Evolutionary conservation across 78 protist species (phyloP), one percentile per base, ranked within the genome.

Genomic region (Tieghemostelium lacteum): DNA sequence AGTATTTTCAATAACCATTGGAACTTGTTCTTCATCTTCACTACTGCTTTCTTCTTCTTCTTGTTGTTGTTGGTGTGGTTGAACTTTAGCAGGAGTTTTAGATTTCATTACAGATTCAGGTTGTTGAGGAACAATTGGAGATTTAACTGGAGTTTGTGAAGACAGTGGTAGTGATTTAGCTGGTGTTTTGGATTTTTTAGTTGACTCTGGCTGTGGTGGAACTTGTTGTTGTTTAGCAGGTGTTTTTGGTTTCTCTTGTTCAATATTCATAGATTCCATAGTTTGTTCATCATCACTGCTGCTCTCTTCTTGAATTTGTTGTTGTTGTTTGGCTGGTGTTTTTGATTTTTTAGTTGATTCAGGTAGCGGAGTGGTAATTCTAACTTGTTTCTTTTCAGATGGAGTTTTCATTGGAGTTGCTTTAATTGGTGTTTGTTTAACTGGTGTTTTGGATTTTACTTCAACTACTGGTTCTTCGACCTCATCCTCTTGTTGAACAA

Each of bases 51-150:
- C 10, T 45, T 45, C 52, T 10, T 45, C 10, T 45, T 45, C n/a
- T 45, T 45, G 6, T 10, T 14, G 10, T 45, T 6, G 52, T 45
- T 45, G 52, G 6, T n/a, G n/a, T n/a, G n/a, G n/a, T n/a, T n/a
- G n/a, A n/a, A n/a, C n/a, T 65, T 65, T 65, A 24, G n/a, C 49
- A 36, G 73, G 73, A 20, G 45, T 62, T n/a, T n/a, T n/a, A n/a
- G n/a, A n/a, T n/a, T n/a, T n/a, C n/a, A n/a, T n/a, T n/a, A n/a
- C n/a, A n/a, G n/a, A n/a, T n/a, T n/a, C n/a, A n/a, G n/a, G n/a
- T 33, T 42, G 2, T 45, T 67, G 8, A 12, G 54, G 12, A 49
- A 49, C 54, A n/a, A n/a, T n/a, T n/a, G n/a, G n/a, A n/a, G n/a
- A n/a, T n/a, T 45, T 45, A 45, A 45, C 52, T 45, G 52, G 52